Evolutionary conservation across 352 stramenopile species (phyloP).

Genomic region (Pythium aristosporum): DNA sequence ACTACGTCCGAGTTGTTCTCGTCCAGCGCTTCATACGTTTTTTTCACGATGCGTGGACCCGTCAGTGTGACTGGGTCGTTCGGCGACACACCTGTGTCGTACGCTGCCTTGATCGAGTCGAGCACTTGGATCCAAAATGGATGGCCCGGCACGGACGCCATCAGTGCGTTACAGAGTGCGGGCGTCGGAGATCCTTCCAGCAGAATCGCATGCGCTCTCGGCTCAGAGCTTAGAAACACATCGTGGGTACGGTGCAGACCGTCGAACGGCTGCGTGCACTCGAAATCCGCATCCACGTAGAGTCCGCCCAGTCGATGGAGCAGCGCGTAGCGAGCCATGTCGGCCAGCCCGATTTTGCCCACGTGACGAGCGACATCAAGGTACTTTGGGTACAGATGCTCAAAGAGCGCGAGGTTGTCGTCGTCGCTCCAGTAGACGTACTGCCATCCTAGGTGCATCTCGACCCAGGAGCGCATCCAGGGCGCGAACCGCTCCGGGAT

Average conservation of each 20-base stretch:
- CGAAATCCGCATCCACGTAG: constrained; percentile 56
- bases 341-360: constrained; percentile 43
- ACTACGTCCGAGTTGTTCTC: constrained; percentile 15
- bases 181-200: constrained; percentile 35
- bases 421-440: constrained; percentile 64
- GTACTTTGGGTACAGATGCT: constrained; percentile 43
- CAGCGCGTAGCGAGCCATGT: constrained; percentile 59
- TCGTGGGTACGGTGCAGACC: constrained; percentile 29
- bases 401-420: constrained; percentile 55
- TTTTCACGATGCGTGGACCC: constrained; percentile 46
- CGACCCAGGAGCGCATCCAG: constrained; percentile 58
- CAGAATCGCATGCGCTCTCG: constrained; percentile 39
- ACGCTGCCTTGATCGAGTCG: constrained; percentile 45
- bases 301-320: constrained; percentile 48
- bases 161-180: constrained; percentile 55
- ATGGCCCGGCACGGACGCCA: constrained; percentile 46
- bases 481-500: constrained; percentile 48
- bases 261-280: constrained; percentile 44
- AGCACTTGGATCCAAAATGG: constrained; percentile 55
- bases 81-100: constrained; percentile 26
- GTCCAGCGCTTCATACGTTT: constrained; percentile 31
- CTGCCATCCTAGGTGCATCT: constrained; percentile 38
- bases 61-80: constrained; percentile 45
- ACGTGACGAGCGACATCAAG: constrained; percentile 16
- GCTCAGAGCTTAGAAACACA: constrained; percentile 52